Evolutionary conservation across 805 yeast genomes (phyloP).

Genomic region (Kluyveromyces dobzhanskii): DNA sequence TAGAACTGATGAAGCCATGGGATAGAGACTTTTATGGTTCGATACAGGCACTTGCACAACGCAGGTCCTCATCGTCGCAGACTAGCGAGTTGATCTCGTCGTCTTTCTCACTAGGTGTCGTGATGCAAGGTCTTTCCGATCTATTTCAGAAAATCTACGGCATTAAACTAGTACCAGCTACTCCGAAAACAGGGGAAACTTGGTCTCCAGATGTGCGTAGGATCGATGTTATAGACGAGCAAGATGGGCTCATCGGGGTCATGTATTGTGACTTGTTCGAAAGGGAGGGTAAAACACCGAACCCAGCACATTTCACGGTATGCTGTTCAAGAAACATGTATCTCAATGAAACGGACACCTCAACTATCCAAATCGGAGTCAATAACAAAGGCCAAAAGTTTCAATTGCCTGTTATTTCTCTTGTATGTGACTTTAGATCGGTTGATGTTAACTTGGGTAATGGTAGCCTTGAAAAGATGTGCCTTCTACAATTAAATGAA

Average conservation of each 20-base stretch:
- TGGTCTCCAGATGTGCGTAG: constrained; percentile 86
- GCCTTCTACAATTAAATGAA: constrained; percentile 63
- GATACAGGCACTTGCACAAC: constrained; percentile 22
- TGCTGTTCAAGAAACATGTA: constrained; percentile 84
- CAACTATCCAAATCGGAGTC: constrained; percentile 28
- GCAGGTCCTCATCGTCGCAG: constrained; percentile 23
- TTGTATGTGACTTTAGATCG: constrained; percentile 72
- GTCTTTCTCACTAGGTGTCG: constrained; percentile 78
- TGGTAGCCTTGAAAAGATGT: constrained; percentile 31
- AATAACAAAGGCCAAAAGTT: constrained; percentile 38
- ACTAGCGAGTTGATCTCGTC: constrained; percentile 45
- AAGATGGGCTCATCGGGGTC: constrained; percentile 60
- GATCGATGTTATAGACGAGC: constrained; percentile 62
- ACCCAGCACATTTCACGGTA: constrained; percentile 93
- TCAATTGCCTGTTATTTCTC: constrained; percentile 84
- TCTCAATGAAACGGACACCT: constrained; percentile 39
- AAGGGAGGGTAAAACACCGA: constrained; percentile 62
- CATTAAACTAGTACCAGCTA: constrained; percentile 60
- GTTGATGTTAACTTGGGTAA: constrained; percentile 26
- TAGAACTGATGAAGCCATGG: constrained; percentile 68
- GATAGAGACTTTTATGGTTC: constrained; percentile 66
- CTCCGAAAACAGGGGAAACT: constrained; percentile 61
- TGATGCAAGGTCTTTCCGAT: constrained; percentile 72
- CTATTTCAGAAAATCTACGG: constrained; percentile 70
- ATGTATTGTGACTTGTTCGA: constrained; percentile 85